Conservation (phyloP, 2,329 filamentous ascomycete genomes). For the Trichoderma guizhouense region DNA sequence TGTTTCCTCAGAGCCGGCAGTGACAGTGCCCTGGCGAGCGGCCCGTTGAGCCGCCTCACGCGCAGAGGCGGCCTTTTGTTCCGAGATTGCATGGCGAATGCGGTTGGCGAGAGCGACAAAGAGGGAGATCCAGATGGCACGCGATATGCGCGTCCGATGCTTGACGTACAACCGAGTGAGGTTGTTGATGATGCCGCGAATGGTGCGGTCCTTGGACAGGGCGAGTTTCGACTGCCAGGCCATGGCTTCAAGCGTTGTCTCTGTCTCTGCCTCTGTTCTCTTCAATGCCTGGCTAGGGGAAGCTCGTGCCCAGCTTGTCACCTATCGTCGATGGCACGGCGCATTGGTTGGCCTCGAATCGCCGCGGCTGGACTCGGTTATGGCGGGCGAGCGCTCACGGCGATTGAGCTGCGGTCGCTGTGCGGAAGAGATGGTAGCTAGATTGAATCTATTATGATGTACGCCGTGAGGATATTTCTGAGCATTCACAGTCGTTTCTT, state of each 20-base stretch:
- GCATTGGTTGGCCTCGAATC: constrained; percentile 14
- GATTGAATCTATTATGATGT: neutral
- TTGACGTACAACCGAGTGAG: constrained; percentile 71
- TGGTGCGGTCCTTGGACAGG: constrained; percentile 56
- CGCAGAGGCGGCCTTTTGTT: constrained; percentile 81
- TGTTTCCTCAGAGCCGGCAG: constrained; percentile 34
- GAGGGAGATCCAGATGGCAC: constrained; percentile 78
- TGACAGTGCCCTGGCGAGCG: constrained; percentile 48
- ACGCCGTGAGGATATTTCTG: neutral
- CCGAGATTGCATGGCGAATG: constrained; percentile 84
- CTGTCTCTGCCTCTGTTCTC: neutral
- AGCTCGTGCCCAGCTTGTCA: constrained; percentile 6
- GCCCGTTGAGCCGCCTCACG: constrained; percentile 59
- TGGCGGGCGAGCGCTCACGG: neutral
- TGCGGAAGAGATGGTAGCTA: neutral
- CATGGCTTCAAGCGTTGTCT: constrained; percentile 47
- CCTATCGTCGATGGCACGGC: constrained; percentile 1
- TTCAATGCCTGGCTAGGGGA: neutral
- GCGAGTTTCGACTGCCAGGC: constrained; percentile 71
- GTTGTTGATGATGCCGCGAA: constrained; percentile 63
- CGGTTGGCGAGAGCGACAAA: constrained; percentile 79
- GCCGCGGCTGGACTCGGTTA: constrained; percentile 2
- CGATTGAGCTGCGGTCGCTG: neutral
- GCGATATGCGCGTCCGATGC: constrained; percentile 78
- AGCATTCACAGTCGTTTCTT: neutral